These are phyloP conservation scores for Poa pratensis DNA, from an alignment of 176 grass and related monocot species.

Conservation along the genomic window DNA sequence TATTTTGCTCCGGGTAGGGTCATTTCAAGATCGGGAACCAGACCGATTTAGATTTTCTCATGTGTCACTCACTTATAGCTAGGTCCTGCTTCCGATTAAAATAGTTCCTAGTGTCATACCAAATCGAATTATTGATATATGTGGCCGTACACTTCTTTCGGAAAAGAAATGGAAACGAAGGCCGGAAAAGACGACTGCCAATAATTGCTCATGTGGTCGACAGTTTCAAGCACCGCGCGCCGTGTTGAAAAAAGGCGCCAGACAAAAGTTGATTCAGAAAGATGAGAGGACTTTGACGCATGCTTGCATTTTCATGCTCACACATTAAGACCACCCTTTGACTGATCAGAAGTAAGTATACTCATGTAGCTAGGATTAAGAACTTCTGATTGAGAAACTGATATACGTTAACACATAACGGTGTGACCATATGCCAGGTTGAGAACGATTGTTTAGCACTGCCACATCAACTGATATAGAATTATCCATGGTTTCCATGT, in stretches of 20 bases:
- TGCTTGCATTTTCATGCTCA: neutral
- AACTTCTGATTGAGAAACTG: neutral
- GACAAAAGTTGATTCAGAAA: neutral
- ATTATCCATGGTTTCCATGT: constrained; percentile 3
- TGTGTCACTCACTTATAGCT: neutral
- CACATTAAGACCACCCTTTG: neutral
- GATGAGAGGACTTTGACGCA: neutral
- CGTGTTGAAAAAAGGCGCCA: neutral
- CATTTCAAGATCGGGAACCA: constrained; percentile 17
- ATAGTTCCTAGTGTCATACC: constrained; percentile 13
- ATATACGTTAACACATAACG: neutral
- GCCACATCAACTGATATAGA: neutral
- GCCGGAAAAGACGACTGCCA: neutral
- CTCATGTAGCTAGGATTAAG: neutral
- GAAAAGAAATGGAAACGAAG: constrained; percentile 12
- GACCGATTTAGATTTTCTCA: constrained; percentile 14
- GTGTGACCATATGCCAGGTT: neutral
- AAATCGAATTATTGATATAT: constrained; percentile 32
- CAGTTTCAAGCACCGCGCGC: neutral
- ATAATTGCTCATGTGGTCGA: constrained; percentile 3
- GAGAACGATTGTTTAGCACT: neutral
- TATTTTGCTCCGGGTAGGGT: neutral
- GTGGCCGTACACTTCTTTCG: neutral
- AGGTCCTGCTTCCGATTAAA: neutral
- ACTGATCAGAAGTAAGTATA: neutral